These are phyloP conservation scores for fission yeast (Schizosaccharomyces pombe) DNA, from an alignment of 805 yeast species.

Conservation along the genomic window DNA sequence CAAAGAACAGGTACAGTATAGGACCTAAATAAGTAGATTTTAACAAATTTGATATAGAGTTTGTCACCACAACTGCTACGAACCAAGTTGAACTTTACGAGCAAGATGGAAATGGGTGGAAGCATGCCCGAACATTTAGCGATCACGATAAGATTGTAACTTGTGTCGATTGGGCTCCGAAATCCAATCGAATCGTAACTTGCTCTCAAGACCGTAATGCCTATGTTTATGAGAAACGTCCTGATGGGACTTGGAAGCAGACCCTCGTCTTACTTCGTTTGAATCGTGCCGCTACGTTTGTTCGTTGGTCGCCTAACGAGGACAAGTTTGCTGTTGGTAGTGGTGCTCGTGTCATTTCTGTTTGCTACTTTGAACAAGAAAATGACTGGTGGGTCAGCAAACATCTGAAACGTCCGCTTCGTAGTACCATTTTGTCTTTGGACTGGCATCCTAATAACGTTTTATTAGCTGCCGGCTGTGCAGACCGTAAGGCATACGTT, in stretches of 20 bases:
- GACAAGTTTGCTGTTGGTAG: conserved; percentile 91
- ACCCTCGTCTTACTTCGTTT: conserved; percentile 80
- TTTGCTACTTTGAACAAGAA: conserved; percentile 85
- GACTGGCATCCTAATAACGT: conserved; percentile 91
- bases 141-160: conserved; percentile 90
- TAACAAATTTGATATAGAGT: not conserved
- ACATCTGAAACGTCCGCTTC: conserved; percentile 86
- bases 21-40: not conserved
- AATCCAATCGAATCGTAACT: conserved; percentile 75
- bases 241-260: conserved; percentile 48
- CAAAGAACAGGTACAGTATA: not conserved
- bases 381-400: conserved; percentile 99
- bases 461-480: conserved; percentile 68
- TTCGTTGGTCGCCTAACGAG: conserved; percentile 90
- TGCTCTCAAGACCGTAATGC: conserved; percentile 97
- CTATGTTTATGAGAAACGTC: conserved; percentile 70
- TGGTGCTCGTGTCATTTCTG: conserved; percentile 79
- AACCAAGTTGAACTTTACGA: not conserved
- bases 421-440: conserved; percentile 58
- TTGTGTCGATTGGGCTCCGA: conserved; percentile 63
- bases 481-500: conserved; percentile 80
- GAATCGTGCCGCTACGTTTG: conserved; percentile 84
- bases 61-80: not conserved
- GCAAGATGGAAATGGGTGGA: not conserved
- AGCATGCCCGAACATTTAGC: conserved; percentile 20